These are phyloP conservation scores for Populus alba DNA, from an alignment of 345 rosid genomes.

Conservation along the genomic window DNA sequence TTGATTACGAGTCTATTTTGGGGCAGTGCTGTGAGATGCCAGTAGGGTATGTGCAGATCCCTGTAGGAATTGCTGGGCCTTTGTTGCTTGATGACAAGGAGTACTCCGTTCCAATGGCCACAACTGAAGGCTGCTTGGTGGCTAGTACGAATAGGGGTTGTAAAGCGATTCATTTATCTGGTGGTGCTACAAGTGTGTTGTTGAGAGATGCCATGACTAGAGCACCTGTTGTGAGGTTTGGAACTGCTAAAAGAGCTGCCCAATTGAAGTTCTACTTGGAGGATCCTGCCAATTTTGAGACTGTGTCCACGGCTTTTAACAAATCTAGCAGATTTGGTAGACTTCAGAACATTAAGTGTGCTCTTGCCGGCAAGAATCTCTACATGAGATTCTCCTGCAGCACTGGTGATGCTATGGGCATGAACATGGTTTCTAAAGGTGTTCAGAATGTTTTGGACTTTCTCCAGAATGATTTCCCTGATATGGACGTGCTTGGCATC, in stretches of 20 bases:
- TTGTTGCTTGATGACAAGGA: slow-evolving; percentile 36
- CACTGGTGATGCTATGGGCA: slow-evolving; percentile 54
- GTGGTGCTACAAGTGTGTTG: slow-evolving; percentile 43
- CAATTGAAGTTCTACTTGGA: slow-evolving; percentile 41
- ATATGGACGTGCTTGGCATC: slow-evolving; percentile 45
- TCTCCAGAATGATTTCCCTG: slow-evolving; percentile 37
- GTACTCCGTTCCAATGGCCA: slow-evolving; percentile 47
- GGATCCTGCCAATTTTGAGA: slow-evolving; percentile 31
- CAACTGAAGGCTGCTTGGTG: slow-evolving; percentile 48
- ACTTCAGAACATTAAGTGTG: slow-evolving; percentile 30
- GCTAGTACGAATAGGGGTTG: slow-evolving; percentile 50
- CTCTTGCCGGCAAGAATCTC: slow-evolving; percentile 39
- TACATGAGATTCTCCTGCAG: slow-evolving; percentile 39
- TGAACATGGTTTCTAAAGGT: slow-evolving; percentile 52
- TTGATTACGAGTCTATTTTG: slow-evolving; percentile 37
- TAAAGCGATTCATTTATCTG: slow-evolving; percentile 40
- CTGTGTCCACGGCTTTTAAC: slow-evolving; percentile 25
- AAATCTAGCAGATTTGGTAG: slow-evolving; percentile 38
- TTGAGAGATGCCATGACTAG: slow-evolving; percentile 43
- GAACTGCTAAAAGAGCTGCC: slow-evolving; percentile 32
- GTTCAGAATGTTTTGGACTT: slow-evolving; percentile 45
- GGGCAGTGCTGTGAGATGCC: slow-evolving; percentile 57
- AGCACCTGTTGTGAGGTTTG: slow-evolving; percentile 40
- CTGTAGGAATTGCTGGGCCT: slow-evolving; percentile 48
- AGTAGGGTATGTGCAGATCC: slow-evolving; percentile 46